Percentiles rank a stretch among this genome's conserved stretches.
Conservation (phyloP, 331 rosid species). For the Phaseolus coccineus region DNA sequence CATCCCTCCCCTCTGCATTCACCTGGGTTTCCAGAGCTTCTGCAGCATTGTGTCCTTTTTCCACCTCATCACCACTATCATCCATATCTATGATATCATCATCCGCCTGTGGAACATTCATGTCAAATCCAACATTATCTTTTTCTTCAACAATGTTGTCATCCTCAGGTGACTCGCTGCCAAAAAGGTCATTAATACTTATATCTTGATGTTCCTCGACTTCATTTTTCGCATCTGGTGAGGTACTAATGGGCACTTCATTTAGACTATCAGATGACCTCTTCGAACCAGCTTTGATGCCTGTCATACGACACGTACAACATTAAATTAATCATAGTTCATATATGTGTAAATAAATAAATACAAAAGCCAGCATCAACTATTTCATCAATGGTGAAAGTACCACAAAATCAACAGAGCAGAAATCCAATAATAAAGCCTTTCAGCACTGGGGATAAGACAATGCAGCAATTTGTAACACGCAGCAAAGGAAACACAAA, state of each 20-base stretch:
- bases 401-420: constrained; percentile 20
- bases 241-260: constrained; percentile 58
- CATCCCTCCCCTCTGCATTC: constrained; percentile 56
- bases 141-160: constrained; percentile 61
- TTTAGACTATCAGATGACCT: constrained; percentile 52
- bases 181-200: constrained; percentile 74
- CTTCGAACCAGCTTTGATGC: constrained; percentile 61
- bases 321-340: constrained; percentile 40
- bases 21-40: constrained; percentile 72
- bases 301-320: constrained; percentile 50
- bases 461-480: neutral
- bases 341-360: neutral
- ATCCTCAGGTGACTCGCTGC: constrained; percentile 66
- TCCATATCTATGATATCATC: constrained; percentile 94
- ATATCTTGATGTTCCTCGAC: constrained; percentile 77
- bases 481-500: constrained; percentile 7
- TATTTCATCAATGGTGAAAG: constrained; percentile 21
- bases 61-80: constrained; percentile 92
- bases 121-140: constrained; percentile 62
- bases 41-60: constrained; percentile 88
- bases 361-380: constrained; percentile 15
- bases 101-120: constrained; percentile 67
- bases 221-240: constrained; percentile 67
- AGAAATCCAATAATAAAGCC: constrained; percentile 17
- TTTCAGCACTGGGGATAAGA: constrained; percentile 1